phyloP scores from a whole-genome alignment of 805 yeast species.

The Scheffersomyces lignosus region DNA sequence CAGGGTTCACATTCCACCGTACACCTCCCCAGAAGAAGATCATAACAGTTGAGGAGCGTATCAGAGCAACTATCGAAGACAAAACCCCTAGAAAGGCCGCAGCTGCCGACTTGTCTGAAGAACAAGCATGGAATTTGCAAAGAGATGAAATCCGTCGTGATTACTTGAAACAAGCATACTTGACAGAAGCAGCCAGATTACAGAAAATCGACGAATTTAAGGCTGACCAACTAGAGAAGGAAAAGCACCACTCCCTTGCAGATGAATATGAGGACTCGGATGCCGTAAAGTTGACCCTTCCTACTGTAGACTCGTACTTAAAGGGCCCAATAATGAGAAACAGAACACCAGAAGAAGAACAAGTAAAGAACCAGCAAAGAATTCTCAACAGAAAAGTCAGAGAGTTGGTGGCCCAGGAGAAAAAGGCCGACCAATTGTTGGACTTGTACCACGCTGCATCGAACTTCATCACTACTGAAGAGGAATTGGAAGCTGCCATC shows the following conservation, averaged over 20 bases:
- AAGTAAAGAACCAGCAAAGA: conserved; percentile 57
- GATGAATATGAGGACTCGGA: conserved; percentile 42
- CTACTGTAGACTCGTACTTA: conserved; percentile 70
- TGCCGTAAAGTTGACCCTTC: conserved; percentile 69
- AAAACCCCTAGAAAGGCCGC: conserved; percentile 36
- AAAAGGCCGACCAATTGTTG: conserved; percentile 56
- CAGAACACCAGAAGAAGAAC: conserved; percentile 70
- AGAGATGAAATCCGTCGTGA: conserved; percentile 69
- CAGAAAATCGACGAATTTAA: conserved; percentile 33
- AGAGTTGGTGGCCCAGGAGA: conserved; percentile 53
- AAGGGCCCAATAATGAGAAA: conserved; percentile 69
- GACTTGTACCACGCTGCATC: conserved; percentile 71
- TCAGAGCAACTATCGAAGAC: conserved; percentile 53
- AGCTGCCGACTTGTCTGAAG: conserved; percentile 24
- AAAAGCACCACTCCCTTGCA: conserved; percentile 15
- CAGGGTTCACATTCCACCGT: conserved; percentile 46
- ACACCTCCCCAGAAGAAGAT: conserved; percentile 53
- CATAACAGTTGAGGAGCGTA: conserved; percentile 59
- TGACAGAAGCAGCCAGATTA: conserved; percentile 52
- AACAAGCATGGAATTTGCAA: conserved; percentile 48
- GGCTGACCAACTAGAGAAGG: conserved; percentile 27
- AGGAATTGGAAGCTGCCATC: conserved; percentile 57
- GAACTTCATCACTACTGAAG: conserved; percentile 71
- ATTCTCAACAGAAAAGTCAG: conserved; percentile 61
- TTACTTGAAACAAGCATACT: conserved; percentile 64